phyloP scores from a whole-genome alignment of 2,329 filamentous ascomycete genomes.

The Fusarium secorum region DNA sequence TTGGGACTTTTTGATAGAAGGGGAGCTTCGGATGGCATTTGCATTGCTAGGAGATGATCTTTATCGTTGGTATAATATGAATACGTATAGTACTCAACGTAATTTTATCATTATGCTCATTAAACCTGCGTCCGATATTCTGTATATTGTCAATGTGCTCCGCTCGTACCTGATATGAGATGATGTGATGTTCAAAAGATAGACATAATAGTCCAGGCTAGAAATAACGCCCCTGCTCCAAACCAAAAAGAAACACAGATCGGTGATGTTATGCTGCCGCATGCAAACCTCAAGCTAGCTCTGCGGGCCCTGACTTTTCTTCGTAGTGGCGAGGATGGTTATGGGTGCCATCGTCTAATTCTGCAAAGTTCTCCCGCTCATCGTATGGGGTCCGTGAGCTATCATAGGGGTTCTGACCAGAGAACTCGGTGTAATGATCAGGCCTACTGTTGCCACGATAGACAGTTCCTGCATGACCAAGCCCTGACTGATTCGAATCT shows the following conservation, averaged over 20 bases:
- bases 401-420: conserved; percentile 25
- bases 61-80: conserved; percentile 36
- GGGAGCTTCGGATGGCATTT: conserved; percentile 25
- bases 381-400: conserved; percentile 5
- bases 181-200: background rate
- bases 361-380: conserved; percentile 9
- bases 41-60: conserved; percentile 35
- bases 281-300: conserved; percentile 1
- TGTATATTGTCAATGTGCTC: conserved; percentile 4
- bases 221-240: conserved; percentile 17
- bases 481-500: conserved; percentile 7
- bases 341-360: conserved; percentile 17
- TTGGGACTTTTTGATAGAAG: conserved; percentile 16
- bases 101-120: conserved; percentile 31
- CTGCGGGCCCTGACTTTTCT: conserved; percentile 7
- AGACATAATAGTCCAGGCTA: background rate
- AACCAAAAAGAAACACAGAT: background rate
- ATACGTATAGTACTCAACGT: conserved; percentile 35
- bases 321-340: conserved; percentile 7
- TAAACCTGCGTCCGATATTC: background rate
- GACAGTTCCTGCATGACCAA: conserved; percentile 27
- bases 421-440: conserved; percentile 33
- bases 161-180: background rate
- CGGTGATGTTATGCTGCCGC: background rate
- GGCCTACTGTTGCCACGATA: conserved; percentile 34